Evolutionary conservation across 306 rosid species (phyloP).

Genomic region (Cicer cuneatum): DNA sequence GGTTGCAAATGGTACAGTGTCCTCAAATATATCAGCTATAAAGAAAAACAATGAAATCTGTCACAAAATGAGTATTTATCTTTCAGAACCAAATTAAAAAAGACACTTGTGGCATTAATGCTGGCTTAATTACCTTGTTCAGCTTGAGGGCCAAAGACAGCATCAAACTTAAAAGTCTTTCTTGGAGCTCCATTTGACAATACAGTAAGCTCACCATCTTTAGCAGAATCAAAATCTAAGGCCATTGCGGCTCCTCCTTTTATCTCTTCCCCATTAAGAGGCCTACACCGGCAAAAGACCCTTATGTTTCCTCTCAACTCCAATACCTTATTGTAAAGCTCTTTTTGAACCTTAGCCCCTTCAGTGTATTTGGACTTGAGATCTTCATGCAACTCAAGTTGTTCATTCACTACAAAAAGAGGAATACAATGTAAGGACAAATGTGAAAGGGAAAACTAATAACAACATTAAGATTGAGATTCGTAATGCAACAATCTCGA

Average conservation of each 20-base stretch:
- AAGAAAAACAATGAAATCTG: constrained; percentile 34
- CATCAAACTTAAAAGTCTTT: constrained; percentile 80
- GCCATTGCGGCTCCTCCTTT: constrained; percentile 74
- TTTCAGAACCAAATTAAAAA: constrained; percentile 13
- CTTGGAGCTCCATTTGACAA: constrained; percentile 78
- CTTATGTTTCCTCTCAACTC: constrained; percentile 98
- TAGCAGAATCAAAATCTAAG: constrained; percentile 84
- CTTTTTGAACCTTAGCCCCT: constrained; percentile 78
- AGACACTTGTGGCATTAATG: background rate
- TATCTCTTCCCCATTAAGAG: constrained; percentile 72
- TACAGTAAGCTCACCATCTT: constrained; percentile 82
- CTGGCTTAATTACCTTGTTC: constrained; percentile 68
- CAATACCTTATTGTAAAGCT: constrained; percentile 88
- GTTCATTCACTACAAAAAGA: constrained; percentile 64
- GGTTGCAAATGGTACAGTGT: constrained; percentile 79
- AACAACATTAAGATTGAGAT: constrained; percentile 8
- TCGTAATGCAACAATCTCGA: constrained; percentile 26
- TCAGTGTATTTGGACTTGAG: constrained; percentile 74
- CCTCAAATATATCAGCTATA: constrained; percentile 79
- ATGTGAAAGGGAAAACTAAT: constrained; percentile 11
- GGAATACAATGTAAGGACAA: background rate
- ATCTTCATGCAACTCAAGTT: constrained; percentile 60
- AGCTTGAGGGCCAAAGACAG: constrained; percentile 85
- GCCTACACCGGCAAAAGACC: constrained; percentile 97
- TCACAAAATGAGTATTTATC: constrained; percentile 19